Evolutionary conservation across 805 yeast genomes (phyloP).

Genomic region (Kazachstania viticola): DNA sequence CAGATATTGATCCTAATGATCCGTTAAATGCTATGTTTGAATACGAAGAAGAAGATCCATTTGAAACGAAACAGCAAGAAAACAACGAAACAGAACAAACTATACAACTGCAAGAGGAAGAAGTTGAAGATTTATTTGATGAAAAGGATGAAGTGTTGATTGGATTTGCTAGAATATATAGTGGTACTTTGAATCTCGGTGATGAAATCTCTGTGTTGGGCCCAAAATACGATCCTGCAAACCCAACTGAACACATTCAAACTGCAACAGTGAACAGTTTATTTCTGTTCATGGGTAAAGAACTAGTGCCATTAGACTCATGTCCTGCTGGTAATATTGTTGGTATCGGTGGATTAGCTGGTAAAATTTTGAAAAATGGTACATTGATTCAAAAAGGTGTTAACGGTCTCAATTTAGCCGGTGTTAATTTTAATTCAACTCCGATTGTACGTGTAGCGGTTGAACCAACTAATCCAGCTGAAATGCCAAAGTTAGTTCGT

Average conservation of each 20-base stretch:
- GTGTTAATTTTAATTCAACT: conserved; percentile 60
- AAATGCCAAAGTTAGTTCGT: conserved; percentile 59
- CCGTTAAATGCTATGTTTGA: conserved; percentile 30
- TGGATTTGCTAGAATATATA: conserved; percentile 81
- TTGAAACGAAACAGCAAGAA: conserved; percentile 20
- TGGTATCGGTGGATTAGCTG: conserved; percentile 86
- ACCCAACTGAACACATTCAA: conserved; percentile 43
- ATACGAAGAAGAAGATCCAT: conserved; percentile 43
- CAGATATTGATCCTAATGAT: conserved; percentile 28
- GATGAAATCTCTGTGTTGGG: conserved; percentile 67
- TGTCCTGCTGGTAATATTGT: conserved; percentile 95
- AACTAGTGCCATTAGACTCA: conserved; percentile 57
- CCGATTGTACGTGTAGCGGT: conserved; percentile 92
- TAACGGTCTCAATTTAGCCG: conserved; percentile 66
- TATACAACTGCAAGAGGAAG: conserved; percentile 36
- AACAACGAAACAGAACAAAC: conserved; percentile 14
- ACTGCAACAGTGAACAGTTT: conserved; percentile 55
- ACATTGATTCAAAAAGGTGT: conserved; percentile 53
- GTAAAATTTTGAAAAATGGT: conserved; percentile 74
- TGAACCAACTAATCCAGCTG: conserved; percentile 84
- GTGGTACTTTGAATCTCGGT: conserved; percentile 72
- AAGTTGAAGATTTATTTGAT: conserved; percentile 34
- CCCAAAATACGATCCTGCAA: conserved; percentile 72
- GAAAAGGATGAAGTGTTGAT: conserved; percentile 55
- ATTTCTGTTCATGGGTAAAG: conserved; percentile 86